phyloP scores from a whole-genome alignment of 305 asterid genomes.

The Solanum hybrid region DNA sequence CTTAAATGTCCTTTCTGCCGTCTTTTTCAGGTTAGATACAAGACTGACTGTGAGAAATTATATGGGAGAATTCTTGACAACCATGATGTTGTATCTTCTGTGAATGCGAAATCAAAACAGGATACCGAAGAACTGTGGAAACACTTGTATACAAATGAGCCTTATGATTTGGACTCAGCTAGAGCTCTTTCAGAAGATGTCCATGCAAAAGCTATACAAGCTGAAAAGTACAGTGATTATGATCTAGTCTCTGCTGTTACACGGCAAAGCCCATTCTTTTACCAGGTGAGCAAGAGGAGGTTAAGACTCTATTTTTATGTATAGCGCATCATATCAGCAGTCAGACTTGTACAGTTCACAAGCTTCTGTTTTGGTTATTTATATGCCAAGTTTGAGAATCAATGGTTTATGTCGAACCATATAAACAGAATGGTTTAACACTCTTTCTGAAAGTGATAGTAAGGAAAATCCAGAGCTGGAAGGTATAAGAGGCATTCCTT shows the following conservation, averaged over 20 bases:
- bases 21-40: conserved; percentile 63
- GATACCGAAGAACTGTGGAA: conserved; percentile 62
- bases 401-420: background rate
- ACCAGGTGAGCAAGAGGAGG: conserved; percentile 52
- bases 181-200: conserved; percentile 19
- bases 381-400: background rate
- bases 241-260: conserved; percentile 74
- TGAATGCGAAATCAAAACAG: conserved; percentile 31
- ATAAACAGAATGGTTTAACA: background rate
- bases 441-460: background rate
- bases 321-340: background rate
- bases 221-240: conserved; percentile 48
- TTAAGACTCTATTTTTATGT: background rate
- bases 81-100: conserved; percentile 52
- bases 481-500: background rate
- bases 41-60: conserved; percentile 63
- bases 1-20: background rate
- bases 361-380: background rate
- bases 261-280: conserved; percentile 82
- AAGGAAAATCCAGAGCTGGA: background rate
- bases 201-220: conserved; percentile 13
- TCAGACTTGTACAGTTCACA: background rate
- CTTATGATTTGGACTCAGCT: conserved; percentile 43
- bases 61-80: conserved; percentile 74
- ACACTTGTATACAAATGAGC: conserved; percentile 49